phyloP scores from a whole-genome alignment of 1,284 basidiomycete genomes.

The Trametes polyzona region DNA sequence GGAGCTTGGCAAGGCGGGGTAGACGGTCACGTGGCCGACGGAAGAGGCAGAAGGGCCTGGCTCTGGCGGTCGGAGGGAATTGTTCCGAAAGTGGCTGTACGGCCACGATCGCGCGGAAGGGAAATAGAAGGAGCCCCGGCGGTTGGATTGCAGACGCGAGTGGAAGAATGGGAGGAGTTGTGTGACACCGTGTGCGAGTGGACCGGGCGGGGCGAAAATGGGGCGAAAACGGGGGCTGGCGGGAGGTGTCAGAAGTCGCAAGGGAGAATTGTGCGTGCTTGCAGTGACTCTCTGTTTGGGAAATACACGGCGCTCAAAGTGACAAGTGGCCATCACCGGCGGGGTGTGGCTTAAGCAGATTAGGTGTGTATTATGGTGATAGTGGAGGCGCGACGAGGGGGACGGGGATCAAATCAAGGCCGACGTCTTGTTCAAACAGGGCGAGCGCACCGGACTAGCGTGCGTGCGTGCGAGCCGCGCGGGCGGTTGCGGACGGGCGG shows the following conservation, averaged over 20 bases:
- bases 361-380: slow-evolving; percentile 14
- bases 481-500: not conserved
- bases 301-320: slow-evolving; percentile 11
- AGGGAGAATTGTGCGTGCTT: slow-evolving; percentile 21
- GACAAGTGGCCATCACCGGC: slow-evolving; percentile 12
- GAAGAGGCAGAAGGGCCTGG: slow-evolving; percentile 14
- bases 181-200: slow-evolving; percentile 16
- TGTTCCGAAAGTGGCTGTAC: slow-evolving; percentile 27
- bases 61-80: slow-evolving; percentile 15
- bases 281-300: slow-evolving; percentile 9
- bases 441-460: not conserved
- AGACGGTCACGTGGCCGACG: slow-evolving; percentile 22
- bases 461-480: not conserved
- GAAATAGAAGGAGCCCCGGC: slow-evolving; percentile 25
- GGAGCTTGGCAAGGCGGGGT: slow-evolving; percentile 23
- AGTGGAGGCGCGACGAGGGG: not conserved
- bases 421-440: slow-evolving; percentile 15
- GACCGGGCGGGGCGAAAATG: slow-evolving; percentile 4
- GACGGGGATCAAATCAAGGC: slow-evolving; percentile 18
- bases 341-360: slow-evolving; percentile 11
- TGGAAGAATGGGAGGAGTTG: slow-evolving; percentile 14
- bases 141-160: slow-evolving; percentile 10
- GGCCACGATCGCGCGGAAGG: slow-evolving; percentile 18
- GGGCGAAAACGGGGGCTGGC: too few species aligned
- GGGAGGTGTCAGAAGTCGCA: slow-evolving; percentile 3